Evolutionary conservation across 2,329 filamentous ascomycete species (phyloP).

Genomic region (Fonsecaea erecta): DNA sequence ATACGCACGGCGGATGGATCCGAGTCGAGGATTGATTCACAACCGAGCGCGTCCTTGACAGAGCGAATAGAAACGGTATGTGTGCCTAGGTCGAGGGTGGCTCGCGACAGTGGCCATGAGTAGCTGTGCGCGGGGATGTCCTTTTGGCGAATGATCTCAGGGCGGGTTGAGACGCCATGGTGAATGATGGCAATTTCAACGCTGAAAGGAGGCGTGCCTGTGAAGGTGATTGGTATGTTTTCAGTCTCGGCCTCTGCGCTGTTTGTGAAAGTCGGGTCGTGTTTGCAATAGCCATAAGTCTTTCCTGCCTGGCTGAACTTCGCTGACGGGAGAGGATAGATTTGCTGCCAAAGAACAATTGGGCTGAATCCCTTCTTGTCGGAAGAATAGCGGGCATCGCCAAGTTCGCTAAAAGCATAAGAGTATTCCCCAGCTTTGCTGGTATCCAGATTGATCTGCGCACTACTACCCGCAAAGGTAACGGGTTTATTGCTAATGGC

Average conservation of each 20-base stretch:
- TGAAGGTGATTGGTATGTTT: constrained; percentile 81
- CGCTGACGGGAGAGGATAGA: constrained; percentile 82
- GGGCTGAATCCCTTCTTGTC: constrained; percentile 68
- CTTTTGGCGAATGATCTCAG: constrained; percentile 80
- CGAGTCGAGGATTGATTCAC: constrained; percentile 75
- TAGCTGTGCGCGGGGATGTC: constrained; percentile 76
- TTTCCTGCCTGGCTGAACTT: constrained; percentile 84
- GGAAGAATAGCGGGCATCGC: constrained; percentile 83
- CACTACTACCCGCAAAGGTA: constrained; percentile 75
- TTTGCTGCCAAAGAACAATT: constrained; percentile 76
- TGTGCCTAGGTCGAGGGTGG: constrained; percentile 82
- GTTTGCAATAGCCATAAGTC: constrained; percentile 92
- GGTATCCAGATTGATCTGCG: constrained; percentile 85
- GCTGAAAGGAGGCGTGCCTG: constrained; percentile 83
- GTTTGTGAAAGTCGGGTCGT: constrained; percentile 44
- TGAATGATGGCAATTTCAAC: constrained; percentile 94
- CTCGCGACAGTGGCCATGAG: constrained; percentile 81
- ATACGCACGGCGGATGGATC: constrained; percentile 81
- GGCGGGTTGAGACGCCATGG: constrained; percentile 71
- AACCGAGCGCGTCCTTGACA: constrained; percentile 84
- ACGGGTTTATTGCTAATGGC: constrained; percentile 69
- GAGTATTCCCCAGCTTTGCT: constrained; percentile 79
- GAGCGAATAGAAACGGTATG: constrained; percentile 88
- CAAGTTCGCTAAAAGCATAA: constrained; percentile 82
- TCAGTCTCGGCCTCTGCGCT: constrained; percentile 72